Conservation (phyloP, 139 green algal genomes). For the Ulvella scutata region DNA sequence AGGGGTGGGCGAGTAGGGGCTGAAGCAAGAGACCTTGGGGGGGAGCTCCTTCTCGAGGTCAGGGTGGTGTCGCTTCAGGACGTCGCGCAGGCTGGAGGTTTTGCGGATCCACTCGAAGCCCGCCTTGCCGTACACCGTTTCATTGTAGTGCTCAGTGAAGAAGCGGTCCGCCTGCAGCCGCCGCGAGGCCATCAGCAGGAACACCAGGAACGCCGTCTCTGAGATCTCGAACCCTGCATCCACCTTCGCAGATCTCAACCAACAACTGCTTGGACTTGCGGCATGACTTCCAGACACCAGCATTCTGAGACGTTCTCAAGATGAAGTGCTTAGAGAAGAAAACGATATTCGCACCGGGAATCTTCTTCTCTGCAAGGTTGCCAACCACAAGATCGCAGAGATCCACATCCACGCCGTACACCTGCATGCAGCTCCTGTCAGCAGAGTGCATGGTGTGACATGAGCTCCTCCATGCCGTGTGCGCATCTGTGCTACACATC, state of each 20-base stretch:
- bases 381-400: not conserved
- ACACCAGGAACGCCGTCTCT: not conserved
- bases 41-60: not conserved
- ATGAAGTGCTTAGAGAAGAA: not conserved
- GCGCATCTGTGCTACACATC: too few relatives aligned
- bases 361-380: not conserved
- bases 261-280: not conserved
- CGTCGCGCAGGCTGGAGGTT: not conserved
- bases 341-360: not conserved
- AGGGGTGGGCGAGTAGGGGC: not conserved
- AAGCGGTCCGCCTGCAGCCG: not conserved
- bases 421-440: too few relatives aligned
- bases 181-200: constrained; percentile 3
- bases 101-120: not conserved
- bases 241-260: not conserved
- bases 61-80: not conserved
- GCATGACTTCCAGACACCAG: not conserved
- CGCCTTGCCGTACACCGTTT: not conserved
- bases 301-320: not conserved
- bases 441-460: too few relatives aligned
- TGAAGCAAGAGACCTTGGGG: not conserved
- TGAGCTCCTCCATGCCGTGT: too few relatives aligned
- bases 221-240: not conserved
- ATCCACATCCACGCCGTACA: not conserved
- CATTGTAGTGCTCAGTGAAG: constrained; percentile 4